Base-by-base conservation (phyloP, 805 yeast genomes). In the Metschnikowia arizonensis region DNA sequence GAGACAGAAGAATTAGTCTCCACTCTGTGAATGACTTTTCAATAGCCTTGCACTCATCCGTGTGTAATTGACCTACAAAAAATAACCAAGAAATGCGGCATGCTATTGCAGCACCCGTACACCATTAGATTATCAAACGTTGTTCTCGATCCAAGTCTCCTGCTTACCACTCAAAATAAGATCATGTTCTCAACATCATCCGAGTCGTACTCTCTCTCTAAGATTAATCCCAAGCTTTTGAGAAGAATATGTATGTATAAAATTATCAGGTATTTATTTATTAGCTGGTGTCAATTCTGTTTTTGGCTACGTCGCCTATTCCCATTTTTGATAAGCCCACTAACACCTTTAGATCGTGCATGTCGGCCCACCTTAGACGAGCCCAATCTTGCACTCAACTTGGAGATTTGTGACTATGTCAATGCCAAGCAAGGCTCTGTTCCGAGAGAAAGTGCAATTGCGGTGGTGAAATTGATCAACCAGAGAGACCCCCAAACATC, bases 401-500 rank as follows among this genome's bases (percentile, higher is more conserved):
- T 93, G 55, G 97, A 91, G 61, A 90, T 93, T 48, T 91, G 97
- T 50, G 99, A 93, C 65, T 77, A 84, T 57, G 82, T 93, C 64
- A 93, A 93, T 61, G 90, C 85, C 45, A 91, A 91, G 60, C 96
- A 90, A 68, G 98, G 96, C 21, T 77, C 79, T 14, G 73, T 87
- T 9, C 96, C 98, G 2, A 76, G 97, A 50, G 97, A 91, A 60
- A 97, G 98, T 3, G 95, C 95, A 5, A 76, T 82, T 50, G 83
- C 90, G 5, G 82, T 90, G 50, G 97, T 85, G 44, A 83, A 83
- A 59, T 73, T 88, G 50, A 79, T 91, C 61, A 86, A 88, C 66
- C 83, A 84, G 54, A 76, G 88, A 58, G 93, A 86, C 54, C 81
- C 95, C 1, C 95, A 87, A 58, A 85, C 89, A 28, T 80, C 90